Evolutionary conservation across 2,329 filamentous ascomycete species (phyloP), one percentile per base, ranked within the genome.

Genomic region (Sphaerulina vaccinii): DNA sequence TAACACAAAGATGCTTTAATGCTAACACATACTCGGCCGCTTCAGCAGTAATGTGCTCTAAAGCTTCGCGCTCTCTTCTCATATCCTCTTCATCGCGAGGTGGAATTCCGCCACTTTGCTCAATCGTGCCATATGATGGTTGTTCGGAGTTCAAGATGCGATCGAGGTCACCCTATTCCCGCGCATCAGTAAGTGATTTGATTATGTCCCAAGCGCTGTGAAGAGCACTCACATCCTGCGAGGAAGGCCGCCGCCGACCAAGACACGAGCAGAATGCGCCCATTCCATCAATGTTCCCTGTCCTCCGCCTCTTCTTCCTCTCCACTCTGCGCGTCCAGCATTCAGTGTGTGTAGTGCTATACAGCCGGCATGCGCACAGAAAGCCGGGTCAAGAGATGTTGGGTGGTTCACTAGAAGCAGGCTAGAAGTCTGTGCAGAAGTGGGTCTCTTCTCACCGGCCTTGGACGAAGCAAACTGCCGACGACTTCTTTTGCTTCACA

Each of bases 71-170:
- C 61, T 76, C 72, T 57, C 73, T 70, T 52, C 71, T 67, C 47
- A 77, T 67, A 64, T 77, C 75, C 60, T 77, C 75, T 47, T 74
- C 74, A 59, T 78, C 75, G 27, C 71, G 72, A 62, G 73, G 72
- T 51, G 69, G 66, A 7, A 60, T 44, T 36, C 66, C 63, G 52
- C 65, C 65, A 51, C 68, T 32, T 2, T 32, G 69, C 54, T 64
- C 67, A 52, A 70, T 63, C 47, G 70, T 70, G 60, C 75, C 75
- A 59, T 78, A 78, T 39, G 73, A 69, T 32, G 68, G 68, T 37
- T 64, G 71, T 65, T 67, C 70, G 45, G 71, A 65, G 57, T 74
- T 70, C 41, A 78, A 70, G 38, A 78, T 71, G 54, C 73, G 72
- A 48, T 74, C 74, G 52, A 68, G 73, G 42, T 73, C 73, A 37